A percentile compares a stretch with the other conserved stretches of the same genome.
Evolutionary conservation across 257 asterid genomes (phyloP).

Genomic region (Handroanthus guayacan): DNA sequence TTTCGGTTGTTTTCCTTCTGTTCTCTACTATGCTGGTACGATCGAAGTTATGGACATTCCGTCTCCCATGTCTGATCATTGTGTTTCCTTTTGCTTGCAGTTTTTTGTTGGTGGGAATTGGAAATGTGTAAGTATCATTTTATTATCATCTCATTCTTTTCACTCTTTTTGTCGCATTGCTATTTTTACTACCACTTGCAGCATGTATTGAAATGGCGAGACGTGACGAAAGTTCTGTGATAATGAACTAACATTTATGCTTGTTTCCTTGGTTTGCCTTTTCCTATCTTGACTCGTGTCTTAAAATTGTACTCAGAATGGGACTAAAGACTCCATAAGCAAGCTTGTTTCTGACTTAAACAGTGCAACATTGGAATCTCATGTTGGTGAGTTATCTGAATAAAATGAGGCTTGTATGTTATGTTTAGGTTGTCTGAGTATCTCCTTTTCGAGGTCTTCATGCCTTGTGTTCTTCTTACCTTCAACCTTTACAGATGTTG

Average conservation of each 20-base stretch:
- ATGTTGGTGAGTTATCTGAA: slow-evolving; percentile 64
- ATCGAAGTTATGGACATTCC: background rate
- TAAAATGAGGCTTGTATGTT: background rate
- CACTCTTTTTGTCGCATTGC: background rate
- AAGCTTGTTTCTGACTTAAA: slow-evolving; percentile 76
- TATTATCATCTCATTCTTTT: background rate
- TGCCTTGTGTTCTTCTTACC: background rate
- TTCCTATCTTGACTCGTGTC: slow-evolving; percentile 10
- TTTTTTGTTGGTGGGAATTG: slow-evolving; percentile 90
- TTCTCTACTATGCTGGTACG: background rate
- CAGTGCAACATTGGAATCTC: slow-evolving; percentile 67
- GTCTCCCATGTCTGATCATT: slow-evolving; percentile 4
- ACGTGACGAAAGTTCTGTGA: background rate
- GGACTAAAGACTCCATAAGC: slow-evolving; percentile 71
- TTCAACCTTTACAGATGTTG: slow-evolving; percentile 57
- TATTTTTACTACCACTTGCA: background rate
- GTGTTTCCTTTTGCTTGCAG: slow-evolving; percentile 54
- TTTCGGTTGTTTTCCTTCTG: background rate
- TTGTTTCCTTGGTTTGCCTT: background rate
- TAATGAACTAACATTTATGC: background rate
- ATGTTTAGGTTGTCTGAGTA: background rate
- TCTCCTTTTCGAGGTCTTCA: background rate
- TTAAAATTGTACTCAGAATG: slow-evolving; percentile 50
- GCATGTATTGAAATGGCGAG: background rate
- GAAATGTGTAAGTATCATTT: slow-evolving; percentile 76